phyloP scores from a whole-genome alignment of 805 yeast species.

The Candida berthetii region DNA sequence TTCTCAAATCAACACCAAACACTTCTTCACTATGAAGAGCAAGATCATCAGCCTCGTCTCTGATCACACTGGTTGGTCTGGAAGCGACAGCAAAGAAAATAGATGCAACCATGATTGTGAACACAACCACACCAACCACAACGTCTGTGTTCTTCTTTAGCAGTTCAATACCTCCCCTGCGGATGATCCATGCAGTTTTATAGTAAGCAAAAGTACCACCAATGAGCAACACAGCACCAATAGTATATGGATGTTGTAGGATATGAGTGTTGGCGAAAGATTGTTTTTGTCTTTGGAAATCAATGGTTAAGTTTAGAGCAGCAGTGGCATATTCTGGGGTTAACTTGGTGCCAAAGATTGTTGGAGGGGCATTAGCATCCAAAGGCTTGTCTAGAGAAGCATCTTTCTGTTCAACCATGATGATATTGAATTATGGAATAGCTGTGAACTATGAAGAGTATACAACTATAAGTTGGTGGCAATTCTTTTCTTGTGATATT shows the following conservation, averaged over 20 bases:
- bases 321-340: conserved; percentile 56
- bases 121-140: conserved; percentile 26
- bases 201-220: conserved; percentile 5
- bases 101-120: conserved; percentile 29
- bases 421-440: neutral
- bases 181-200: conserved; percentile 9
- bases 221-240: conserved; percentile 14
- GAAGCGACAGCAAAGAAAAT: conserved; percentile 33
- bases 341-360: conserved; percentile 41
- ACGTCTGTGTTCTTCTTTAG: conserved; percentile 13
- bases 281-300: conserved; percentile 30
- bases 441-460: too few relatives aligned
- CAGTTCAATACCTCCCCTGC: conserved; percentile 9
- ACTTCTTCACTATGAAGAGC: conserved; percentile 29
- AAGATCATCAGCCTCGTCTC: conserved; percentile 27
- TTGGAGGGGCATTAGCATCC: conserved; percentile 43
- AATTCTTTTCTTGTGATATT: too few relatives aligned
- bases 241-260: conserved; percentile 38
- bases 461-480: too few relatives aligned
- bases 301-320: conserved; percentile 57
- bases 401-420: conserved; percentile 35
- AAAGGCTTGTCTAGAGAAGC: conserved; percentile 51
- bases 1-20: conserved; percentile 47
- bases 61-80: conserved; percentile 43
- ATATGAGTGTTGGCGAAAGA: conserved; percentile 24